phyloP scores from a whole-genome alignment of 2,329 filamentous ascomycete genomes.

The Scolecobasidium constrictum region DNA sequence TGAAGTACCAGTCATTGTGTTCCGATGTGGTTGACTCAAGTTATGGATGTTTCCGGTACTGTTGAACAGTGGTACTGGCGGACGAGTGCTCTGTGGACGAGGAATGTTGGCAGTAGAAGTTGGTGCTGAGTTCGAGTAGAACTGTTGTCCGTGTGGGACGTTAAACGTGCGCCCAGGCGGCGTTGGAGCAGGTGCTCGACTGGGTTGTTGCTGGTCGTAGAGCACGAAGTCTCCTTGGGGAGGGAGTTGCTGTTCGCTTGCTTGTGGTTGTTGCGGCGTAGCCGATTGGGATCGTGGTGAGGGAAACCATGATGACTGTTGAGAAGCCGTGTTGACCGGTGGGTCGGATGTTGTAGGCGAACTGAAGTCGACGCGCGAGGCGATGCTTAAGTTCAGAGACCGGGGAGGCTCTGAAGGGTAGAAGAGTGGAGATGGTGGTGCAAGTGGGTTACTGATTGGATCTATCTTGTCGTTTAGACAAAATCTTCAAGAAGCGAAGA shows the following conservation, averaged over 20 bases:
- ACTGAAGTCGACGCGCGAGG: constrained; percentile 46
- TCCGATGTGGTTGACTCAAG: constrained; percentile 12
- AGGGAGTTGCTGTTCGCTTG: constrained; percentile 21
- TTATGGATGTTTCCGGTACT: constrained; percentile 40
- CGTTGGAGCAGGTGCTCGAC: constrained; percentile 42
- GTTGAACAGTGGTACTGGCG: constrained; percentile 62
- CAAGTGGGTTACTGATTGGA: constrained; percentile 15
- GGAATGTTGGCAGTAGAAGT: constrained; percentile 49
- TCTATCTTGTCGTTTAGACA: constrained; percentile 23
- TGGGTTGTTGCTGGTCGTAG: constrained; percentile 44
- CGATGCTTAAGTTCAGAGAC: constrained; percentile 55
- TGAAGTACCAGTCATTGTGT: constrained; percentile 45
- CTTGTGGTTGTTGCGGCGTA: constrained; percentile 32
- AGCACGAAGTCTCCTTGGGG: constrained; percentile 68
- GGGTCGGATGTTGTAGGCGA: constrained; percentile 49
- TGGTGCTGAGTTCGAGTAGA: constrained; percentile 58
- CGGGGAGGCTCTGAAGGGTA: constrained; percentile 28
- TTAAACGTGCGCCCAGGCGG: constrained; percentile 49
- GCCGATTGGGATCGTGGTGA: constrained; percentile 44
- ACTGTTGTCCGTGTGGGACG: constrained; percentile 42
- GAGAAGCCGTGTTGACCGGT: constrained; percentile 76
- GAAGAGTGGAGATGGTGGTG: constrained; percentile 17
- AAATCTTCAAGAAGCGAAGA: constrained; percentile 13
- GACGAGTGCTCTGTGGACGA: constrained; percentile 44
- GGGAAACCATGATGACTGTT: constrained; percentile 62